Base-by-base conservation (phyloP, 306 rosid species). In the Prunus armeniaca region DNA sequence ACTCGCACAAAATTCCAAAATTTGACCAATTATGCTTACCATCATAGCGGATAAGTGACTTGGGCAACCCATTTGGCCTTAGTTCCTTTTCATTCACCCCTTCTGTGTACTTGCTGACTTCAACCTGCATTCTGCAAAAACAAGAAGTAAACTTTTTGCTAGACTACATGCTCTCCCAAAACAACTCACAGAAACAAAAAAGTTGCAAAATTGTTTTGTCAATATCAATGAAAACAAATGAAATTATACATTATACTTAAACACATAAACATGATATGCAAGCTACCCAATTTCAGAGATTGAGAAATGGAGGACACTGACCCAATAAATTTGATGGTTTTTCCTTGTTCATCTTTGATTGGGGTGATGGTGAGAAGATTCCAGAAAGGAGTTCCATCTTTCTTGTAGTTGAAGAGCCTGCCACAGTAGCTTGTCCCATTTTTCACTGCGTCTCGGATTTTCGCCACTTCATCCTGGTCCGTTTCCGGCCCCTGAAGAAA, bases 401-500 rank as follows among this genome's bases (percentile, higher is more conserved):
- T 95, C 90, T 92, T 95, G 91, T 95, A 95, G 89, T 95, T 95
- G 72, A 88, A 83, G 71, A 95, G 85, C 84, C 97, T 89, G 1
- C 98, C 96, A 28, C 96, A 90, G 84, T 88, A 95, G 73, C 92
- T 92, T 49, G 3, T 82, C 62, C 97, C 98, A 69, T 75, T 84
- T 79, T 76, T 86, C 67, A 84, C 84, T 10, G 97, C 97, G 30
- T 95, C 87, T 65, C 97, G 84, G 73, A 95, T 88, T 85, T 89
- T 95, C 1, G 66, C 86, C 73, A 92, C 97, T 86, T 92, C 97
- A 5, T 81, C 86, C 82, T 32, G 55, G 88, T 95, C 98, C 11
- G 98, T 92, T 24, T 86, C 97, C 17, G 89, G 87, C 45, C 98
- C 98, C 78, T 95, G 98, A 76, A 95, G 98, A 90, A 95, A 95